Base-by-base conservation (phyloP, 2,329 filamentous ascomycete species). In the Aspergillus sp. region DNA sequence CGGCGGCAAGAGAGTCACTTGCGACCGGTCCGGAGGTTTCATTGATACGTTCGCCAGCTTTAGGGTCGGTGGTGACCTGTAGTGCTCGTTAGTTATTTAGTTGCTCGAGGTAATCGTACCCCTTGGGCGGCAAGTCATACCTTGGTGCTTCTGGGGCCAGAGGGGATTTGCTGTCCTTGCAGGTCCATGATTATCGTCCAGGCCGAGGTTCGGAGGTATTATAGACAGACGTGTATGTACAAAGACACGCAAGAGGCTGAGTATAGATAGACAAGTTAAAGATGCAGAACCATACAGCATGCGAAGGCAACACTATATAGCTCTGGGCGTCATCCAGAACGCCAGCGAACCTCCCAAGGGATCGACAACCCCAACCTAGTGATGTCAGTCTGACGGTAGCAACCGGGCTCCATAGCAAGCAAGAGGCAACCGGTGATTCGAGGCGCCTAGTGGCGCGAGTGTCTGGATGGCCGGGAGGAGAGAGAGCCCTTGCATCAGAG, bases 1-100 rank as follows among this genome's bases (percentile, higher is more conserved):
- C 79, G 37, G 76, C 80, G 8, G 85, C 85, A 4, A 93, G 75
- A 5, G 82, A 89, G 58, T 81, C 82, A 10, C 71, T 64, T 27
- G 71, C 62, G 1, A 89, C 69, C 15, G 67, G 48, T 32, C 85
- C 85, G 4, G 79, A 64, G 10, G 69, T 63, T 56, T 91, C 84
- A 11, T 64, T 54, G 37, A 68, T 71, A 16, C 74, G 71, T 27
- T 73, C 58, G 24, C 48, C 51, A 29, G 63, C 53, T 37, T 55
- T 50, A 32, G 68, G 64, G 50, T 74, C 72, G 29, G 54, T 67
- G 28, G 66, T 72, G 38, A 53, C 49, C 45, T 52, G 24, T 12
- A 7, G 13, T 6, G 13, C 20, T 28, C 24, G 26, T 31, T 24
- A n/a, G 8, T 27, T 22, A 2, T 30, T 17, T 2, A 14, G 7